A percentile compares a stretch with the other conserved stretches of the same genome.
Conservation (phyloP, 202 grass and related monocot genomes). For the Schoenoplectus tabernaemontani region DNA sequence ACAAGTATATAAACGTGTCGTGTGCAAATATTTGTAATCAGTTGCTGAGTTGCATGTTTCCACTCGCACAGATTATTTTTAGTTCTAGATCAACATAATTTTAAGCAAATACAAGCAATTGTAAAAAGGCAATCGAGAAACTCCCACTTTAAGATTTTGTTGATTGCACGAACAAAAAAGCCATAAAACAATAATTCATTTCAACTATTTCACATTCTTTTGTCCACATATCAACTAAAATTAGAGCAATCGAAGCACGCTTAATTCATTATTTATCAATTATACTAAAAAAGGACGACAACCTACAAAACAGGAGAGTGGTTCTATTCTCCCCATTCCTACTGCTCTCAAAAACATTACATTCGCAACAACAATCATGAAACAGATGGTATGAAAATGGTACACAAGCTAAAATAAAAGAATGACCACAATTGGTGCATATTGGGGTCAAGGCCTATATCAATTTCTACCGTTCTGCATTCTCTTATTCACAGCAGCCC, state of each 20-base stretch:
- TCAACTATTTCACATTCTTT: background rate
- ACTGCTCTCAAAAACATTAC: background rate
- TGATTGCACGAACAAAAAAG: background rate
- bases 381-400: background rate
- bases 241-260: background rate
- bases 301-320: background rate
- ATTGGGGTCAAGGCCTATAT: conserved; percentile 2
- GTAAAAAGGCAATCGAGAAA: background rate
- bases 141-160: background rate
- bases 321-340: background rate
- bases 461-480: conserved; percentile 31
- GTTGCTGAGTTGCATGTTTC: too few relatives aligned
- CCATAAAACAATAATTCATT: too few relatives aligned
- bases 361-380: conserved; percentile 7
- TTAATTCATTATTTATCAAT: background rate
- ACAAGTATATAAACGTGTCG: too few relatives aligned
- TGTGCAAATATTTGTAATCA: too few relatives aligned
- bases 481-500: conserved; percentile 94
- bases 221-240: background rate
- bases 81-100: background rate
- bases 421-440: background rate
- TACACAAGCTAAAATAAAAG: background rate
- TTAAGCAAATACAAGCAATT: background rate
- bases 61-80: too few relatives aligned
- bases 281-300: background rate